Percentiles rank a stretch among this genome's conserved stretches.
Conservation (phyloP, 2,329 filamentous ascomycete species). For the Fusarium subglutinans region DNA sequence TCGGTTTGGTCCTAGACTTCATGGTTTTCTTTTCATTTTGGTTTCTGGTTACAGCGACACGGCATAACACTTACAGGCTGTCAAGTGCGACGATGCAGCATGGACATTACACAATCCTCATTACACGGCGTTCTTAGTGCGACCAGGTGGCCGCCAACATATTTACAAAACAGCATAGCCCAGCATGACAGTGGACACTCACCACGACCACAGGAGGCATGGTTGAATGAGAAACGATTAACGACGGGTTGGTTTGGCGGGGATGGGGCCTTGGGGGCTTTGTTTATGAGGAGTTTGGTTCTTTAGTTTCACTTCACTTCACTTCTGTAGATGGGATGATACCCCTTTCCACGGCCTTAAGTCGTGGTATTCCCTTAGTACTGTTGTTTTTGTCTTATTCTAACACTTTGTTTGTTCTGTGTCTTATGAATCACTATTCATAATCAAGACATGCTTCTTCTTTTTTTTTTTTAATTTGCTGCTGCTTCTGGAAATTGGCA, state of each 20-base stretch:
- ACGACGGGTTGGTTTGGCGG: constrained; percentile 34
- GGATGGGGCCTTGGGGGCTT: constrained; percentile 16
- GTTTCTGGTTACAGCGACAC: constrained; percentile 27
- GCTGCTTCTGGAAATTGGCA: constrained; percentile 2
- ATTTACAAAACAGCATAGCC: constrained; percentile 32
- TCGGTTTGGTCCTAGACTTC: constrained; percentile 14
- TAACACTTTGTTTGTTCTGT: neutral
- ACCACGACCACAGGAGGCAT: constrained; percentile 12
- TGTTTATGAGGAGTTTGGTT: constrained; percentile 32
- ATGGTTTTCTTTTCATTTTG: constrained; percentile 33
- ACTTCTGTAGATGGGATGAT: constrained; percentile 52
- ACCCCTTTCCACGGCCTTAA: constrained; percentile 46
- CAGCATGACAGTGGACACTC: constrained; percentile 15
- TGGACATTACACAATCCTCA: constrained; percentile 25
- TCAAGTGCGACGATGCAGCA: constrained; percentile 26
- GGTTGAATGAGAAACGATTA: constrained; percentile 42
- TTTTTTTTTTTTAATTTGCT: neutral
- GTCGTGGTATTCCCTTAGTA: constrained; percentile 20
- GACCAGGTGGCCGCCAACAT: constrained; percentile 26
- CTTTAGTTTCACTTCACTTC: constrained; percentile 41
- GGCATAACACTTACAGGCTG: constrained; percentile 31
- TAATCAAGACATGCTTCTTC: neutral
- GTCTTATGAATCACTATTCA: neutral
- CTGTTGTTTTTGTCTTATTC: constrained; percentile 5
- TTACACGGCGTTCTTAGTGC: constrained; percentile 38